Base-by-base conservation (phyloP, 2,329 filamentous ascomycete genomes). In the Lasiodiplodia sp. region DNA sequence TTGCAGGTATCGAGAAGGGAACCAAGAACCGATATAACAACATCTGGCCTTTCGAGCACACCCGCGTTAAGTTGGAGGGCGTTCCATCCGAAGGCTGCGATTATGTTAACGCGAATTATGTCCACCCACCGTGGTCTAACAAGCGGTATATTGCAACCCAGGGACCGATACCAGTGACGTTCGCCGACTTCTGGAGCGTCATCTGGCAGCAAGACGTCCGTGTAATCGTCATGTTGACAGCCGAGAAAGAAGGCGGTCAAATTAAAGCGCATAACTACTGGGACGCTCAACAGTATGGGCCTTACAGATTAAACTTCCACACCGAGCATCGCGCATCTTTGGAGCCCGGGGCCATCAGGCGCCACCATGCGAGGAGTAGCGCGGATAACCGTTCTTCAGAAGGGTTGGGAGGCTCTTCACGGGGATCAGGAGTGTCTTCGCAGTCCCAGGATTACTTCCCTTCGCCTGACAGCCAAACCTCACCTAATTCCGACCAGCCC, bases 21-120 rank as follows among this genome's bases (percentile, higher is more conserved):
- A 89, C 86, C 21, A 98, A 98, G 83, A 99, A 99, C 74, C 88
- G 96, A 10, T 99, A 99, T 83, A 98, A 97, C 82, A 96, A 97
- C 73, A 97, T 98, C 68, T 90, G 97, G 81, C 96, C 96, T 0
- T 99, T 96, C 77, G 95, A 98, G 76, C 96, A 99, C 79, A 90
- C 93, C 2, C 86, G 96, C 69, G 96, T 99, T 66, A 93, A 88
- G 72, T 81, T 99, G 57, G 86, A 92, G 72, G 88, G 88, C 52
- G 88, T 91, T 44, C 82, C 87, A 0, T 83, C 86, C 1, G 91
- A 90, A 14, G 86, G 84, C 25, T 97, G 95, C 79, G 96, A 99
- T 79, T 99, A 99, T 75, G 90, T 99, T 81, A 99, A 99, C 76
- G 96, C 94, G 21, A 98, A 92, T 77, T 89, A 97, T 73, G 84